Evolutionary conservation across 805 yeast species (phyloP), one percentile per base, ranked within the genome.

Genomic region (Metschnikowia similis): DNA sequence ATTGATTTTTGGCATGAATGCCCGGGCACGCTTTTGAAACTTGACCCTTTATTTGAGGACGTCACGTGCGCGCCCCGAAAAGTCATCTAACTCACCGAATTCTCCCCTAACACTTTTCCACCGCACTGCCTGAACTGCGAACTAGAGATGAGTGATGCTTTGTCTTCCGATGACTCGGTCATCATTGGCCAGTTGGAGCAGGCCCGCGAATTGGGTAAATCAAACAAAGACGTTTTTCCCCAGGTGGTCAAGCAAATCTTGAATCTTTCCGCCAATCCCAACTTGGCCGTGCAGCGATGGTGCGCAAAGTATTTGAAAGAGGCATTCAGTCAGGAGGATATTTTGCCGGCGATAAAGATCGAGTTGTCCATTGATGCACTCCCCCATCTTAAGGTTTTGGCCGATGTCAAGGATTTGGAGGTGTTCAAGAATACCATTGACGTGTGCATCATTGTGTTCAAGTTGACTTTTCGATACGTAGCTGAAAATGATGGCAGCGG

Each of bases 401-500:
- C 67, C 7, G 59, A 61, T 40, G 61, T 66, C 17, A 57, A 56
- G 36, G 70, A 72, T 50, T 50, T 69, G 30, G 57, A 62, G 27
- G 63, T 68, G 7, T 69, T 71, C 50, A 61, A 62, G 41, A 53
- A 64, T 41, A 58, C 62, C 36, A 59, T 74, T 38, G 70, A 72
- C 56, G 61, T 71, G n/a, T 55, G 76, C 29, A 59, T 69, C 34
- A 63, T 77, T 11, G 68, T 71, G 8, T 80, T 72, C 60, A 72
- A 68, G 41, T 61, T 78, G 28, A 72, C 77, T 6, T 79, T 79
- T 57, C 61, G 64, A 41, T 70, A 70, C 49, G 73, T 78, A 48
- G 73, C 76, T 8, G 73, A 75, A n/a, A 70, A 70, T 51, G 81
- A 79, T 48, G 75, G 77, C 32, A 66, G 72, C 51, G 58, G 58